Conservation (phyloP, 176 grass and related monocot species). For the Rhynchospora pubera region DNA sequence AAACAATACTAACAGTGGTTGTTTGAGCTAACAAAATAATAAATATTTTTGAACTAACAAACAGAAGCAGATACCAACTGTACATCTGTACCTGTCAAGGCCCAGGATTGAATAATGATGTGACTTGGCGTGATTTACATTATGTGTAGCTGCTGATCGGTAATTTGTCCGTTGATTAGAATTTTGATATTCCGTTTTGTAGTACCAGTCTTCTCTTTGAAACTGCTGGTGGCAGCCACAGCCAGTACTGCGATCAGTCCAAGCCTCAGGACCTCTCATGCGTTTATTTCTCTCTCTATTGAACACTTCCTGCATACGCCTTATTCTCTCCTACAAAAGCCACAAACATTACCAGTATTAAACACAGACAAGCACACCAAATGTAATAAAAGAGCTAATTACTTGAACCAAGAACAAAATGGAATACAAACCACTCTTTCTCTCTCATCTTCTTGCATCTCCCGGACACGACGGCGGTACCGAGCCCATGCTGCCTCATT, state of each 20-base stretch:
- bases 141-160: constrained; percentile 32
- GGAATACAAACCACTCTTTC: constrained; percentile 64
- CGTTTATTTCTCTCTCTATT: constrained; percentile 64
- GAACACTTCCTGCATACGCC: constrained; percentile 59
- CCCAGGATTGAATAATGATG: constrained; percentile 77
- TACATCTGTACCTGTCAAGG: constrained; percentile 45
- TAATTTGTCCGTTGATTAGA: constrained; percentile 53
- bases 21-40: neutral
- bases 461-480: constrained; percentile 35
- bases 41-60: neutral
- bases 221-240: constrained; percentile 39
- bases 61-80: neutral
- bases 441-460: constrained; percentile 43
- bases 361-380: neutral
- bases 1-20: neutral
- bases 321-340: constrained; percentile 60
- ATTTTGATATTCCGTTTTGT: constrained; percentile 42
- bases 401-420: neutral
- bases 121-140: constrained; percentile 29
- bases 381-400: neutral
- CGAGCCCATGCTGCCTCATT: constrained; percentile 37
- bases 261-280: constrained; percentile 34
- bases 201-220: constrained; percentile 59
- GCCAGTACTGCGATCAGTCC: constrained; percentile 31
- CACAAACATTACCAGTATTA: constrained; percentile 27